A percentile compares a stretch with the other conserved stretches of the same genome.
Conservation (phyloP, 345 rosid genomes). For the Odontarrhena argentea region DNA sequence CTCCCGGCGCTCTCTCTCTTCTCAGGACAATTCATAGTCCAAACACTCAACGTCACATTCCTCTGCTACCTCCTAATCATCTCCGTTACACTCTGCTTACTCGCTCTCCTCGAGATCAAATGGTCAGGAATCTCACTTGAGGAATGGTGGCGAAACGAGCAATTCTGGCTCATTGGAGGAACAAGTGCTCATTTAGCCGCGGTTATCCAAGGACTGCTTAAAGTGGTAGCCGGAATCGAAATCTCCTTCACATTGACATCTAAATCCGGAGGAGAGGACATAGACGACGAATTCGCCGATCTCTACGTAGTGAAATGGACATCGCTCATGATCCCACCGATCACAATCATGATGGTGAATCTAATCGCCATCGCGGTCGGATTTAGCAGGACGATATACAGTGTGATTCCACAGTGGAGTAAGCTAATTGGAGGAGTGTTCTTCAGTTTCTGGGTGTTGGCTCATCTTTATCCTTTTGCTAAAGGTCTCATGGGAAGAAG, state of each 20-base stretch:
- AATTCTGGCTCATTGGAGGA: slow-evolving; percentile 97
- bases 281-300: slow-evolving; percentile 91
- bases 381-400: slow-evolving; percentile 88
- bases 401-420: slow-evolving; percentile 89
- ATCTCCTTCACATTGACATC: slow-evolving; percentile 95
- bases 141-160: slow-evolving; percentile 99
- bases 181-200: slow-evolving; percentile 98
- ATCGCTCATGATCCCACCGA: slow-evolving; percentile 88
- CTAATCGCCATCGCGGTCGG: slow-evolving; percentile 91
- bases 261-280: slow-evolving; percentile 85
- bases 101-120: slow-evolving; percentile 90
- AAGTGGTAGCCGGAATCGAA: slow-evolving; percentile 94
- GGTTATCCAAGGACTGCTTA: slow-evolving; percentile 86
- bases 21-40: slow-evolving; percentile 95
- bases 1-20: slow-evolving; percentile 97
- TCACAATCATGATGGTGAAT: slow-evolving; percentile 92
- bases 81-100: slow-evolving; percentile 69
- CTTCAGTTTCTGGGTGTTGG: slow-evolving; percentile 98
- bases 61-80: slow-evolving; percentile 75
- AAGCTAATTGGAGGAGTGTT: slow-evolving; percentile 86
- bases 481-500: slow-evolving; percentile 99
- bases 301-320: slow-evolving; percentile 89
- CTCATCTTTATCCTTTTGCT: slow-evolving; percentile 94
- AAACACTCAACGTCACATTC: slow-evolving; percentile 78
- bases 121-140: slow-evolving; percentile 98